Evolutionary conservation across 2,329 filamentous ascomycete genomes (phyloP).

Genomic region (Cladophialophora bantiana): DNA sequence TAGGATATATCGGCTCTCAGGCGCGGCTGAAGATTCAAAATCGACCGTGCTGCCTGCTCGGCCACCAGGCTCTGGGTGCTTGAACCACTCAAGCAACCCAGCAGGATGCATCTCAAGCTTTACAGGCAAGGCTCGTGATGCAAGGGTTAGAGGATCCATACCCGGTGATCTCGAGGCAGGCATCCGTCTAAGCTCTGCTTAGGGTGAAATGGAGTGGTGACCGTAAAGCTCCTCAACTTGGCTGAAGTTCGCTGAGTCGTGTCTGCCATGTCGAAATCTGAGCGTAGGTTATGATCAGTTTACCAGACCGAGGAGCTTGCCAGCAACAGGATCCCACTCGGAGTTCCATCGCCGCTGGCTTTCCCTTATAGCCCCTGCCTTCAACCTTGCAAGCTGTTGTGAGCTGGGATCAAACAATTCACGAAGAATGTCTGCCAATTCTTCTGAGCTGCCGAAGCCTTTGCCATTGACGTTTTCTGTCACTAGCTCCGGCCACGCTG

Average conservation of each 20-base stretch:
- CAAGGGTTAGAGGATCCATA: no score
- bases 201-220: no score
- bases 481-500: slow-evolving; percentile 90
- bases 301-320: slow-evolving; percentile 67
- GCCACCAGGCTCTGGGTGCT: no score
- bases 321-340: slow-evolving; percentile 88
- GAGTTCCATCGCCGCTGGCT: slow-evolving; percentile 84
- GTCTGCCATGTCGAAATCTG: neutral
- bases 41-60: no score
- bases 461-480: slow-evolving; percentile 83
- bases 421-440: slow-evolving; percentile 69
- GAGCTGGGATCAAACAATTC: slow-evolving; percentile 67
- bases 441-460: slow-evolving; percentile 76
- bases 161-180: no score
- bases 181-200: no score
- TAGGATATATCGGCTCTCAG: no score
- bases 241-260: neutral
- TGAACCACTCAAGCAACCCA: no score
- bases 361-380: slow-evolving; percentile 74
- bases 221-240: neutral
- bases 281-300: neutral
- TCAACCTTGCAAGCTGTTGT: slow-evolving; percentile 66
- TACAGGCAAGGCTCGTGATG: no score
- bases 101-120: no score
- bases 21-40: no score